Evolutionary conservation across 257 asterid species (phyloP), one percentile per base, ranked within the genome.

Genomic region (Solanum appendiculatum): DNA sequence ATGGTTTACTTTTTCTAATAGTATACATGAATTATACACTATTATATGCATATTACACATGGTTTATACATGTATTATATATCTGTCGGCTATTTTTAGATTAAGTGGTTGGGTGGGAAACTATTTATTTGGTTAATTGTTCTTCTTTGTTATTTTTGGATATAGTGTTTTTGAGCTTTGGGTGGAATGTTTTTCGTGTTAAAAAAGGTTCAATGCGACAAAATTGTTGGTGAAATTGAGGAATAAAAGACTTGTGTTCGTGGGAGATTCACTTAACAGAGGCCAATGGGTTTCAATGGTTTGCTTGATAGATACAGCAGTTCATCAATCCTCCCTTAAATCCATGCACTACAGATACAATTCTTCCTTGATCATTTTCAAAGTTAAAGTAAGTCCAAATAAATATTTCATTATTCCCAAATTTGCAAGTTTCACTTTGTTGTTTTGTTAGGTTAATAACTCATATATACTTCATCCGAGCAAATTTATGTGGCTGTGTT

Each of bases 241-340:
- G 91, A 92, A 92, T 72, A 96, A 95, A 86, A 94, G 96, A 92
- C 89, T 96, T 48, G 98, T 95, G 9, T 96, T 92, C 73, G 99
- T 96, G 75, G 99, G 99, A 14, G 99, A 96, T 88, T 95, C 99
- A 7, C 77, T 96, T 23, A 96, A 96, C 70, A 93, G 98, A 91
- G 96, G 96, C 13, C 99, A 96, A 86, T 96, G 98, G 98, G 98
- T 96, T 21, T 96, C 99, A 2, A 91, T 96, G 97, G 94, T 96
- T 39, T 96, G 99, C 86, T 86, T 96, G 7, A 92, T 96, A 63
- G 99, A 94, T 86, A 90, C 97, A 81, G 93, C 91, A 1, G 91
- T 94, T 86, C 94, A 95, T 78, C 93, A 95, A 33, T 75, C 77
- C 5, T 86, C 88, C 13, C 93, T 86, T 39, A 93, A 93, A 87